Percentiles rank a stretch among this genome's conserved stretches.
Evolutionary conservation across 2,329 filamentous ascomycete species (phyloP).

Genomic region (Aureobasidium sp.): DNA sequence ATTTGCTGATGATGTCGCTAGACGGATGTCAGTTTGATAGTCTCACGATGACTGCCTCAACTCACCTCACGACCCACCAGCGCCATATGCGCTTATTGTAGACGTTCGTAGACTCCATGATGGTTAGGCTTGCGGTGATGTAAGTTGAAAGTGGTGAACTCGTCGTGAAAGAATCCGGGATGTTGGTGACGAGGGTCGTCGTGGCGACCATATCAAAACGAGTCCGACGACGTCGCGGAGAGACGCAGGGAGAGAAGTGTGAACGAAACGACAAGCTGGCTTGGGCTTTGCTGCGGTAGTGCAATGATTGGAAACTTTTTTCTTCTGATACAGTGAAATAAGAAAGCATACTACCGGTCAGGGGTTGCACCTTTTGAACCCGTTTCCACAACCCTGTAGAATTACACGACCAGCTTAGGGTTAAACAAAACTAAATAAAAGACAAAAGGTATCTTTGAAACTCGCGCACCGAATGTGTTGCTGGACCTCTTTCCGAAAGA

Average conservation of each 20-base stretch:
- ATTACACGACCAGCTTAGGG: slow-evolving; percentile 5
- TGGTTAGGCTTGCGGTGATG: neutral
- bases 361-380: neutral
- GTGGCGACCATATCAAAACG: no score
- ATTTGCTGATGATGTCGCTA: neutral
- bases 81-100: neutral
- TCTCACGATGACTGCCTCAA: neutral
- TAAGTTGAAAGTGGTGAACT: neutral
- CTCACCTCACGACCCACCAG: neutral
- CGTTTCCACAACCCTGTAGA: neutral
- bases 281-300: no score
- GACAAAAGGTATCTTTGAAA: slow-evolving; percentile 6
- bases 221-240: no score
- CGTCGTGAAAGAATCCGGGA: no score
- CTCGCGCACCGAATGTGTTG: neutral
- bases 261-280: neutral
- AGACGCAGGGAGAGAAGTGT: no score
- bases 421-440: slow-evolving; percentile 8
- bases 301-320: neutral
- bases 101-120: neutral
- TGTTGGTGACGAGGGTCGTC: neutral
- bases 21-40: neutral
- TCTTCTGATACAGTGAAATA: slow-evolving; percentile 3
- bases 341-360: slow-evolving; percentile 1
- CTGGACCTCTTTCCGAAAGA: neutral